phyloP scores from a whole-genome alignment of 345 rosid species.

The Brassica napus region Da-Ae NC_063445.1:1642001-1642500 shows the following conservation, averaged over 20 bases:
- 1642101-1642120: conserved; percentile 81
- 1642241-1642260: conserved; percentile 6
- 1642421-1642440: conserved; percentile 35
- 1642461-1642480: neutral
- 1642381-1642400: conserved; percentile 52
- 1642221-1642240: neutral
- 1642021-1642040: conserved; percentile 63
- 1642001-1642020: conserved; percentile 48
- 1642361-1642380: conserved; percentile 45
- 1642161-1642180: conserved; percentile 79
- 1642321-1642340: conserved; percentile 45
- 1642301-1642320: conserved; percentile 78
- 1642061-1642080: conserved; percentile 64
- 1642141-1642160: conserved; percentile 82
- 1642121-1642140: conserved; percentile 65
- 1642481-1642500: neutral
- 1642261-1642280: conserved; percentile 54
- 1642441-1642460: neutral
- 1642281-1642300: conserved; percentile 65
- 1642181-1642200: neutral
- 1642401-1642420: conserved; percentile 30
- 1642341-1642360: conserved; percentile 46
- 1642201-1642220: neutral
- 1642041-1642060: conserved; percentile 69
- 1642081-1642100: conserved; percentile 73